Percentiles rank a stretch among this genome's conserved stretches.
phyloP scores from a whole-genome alignment of 306 rosid species.

The Hippophae gyantsensis region DNA sequence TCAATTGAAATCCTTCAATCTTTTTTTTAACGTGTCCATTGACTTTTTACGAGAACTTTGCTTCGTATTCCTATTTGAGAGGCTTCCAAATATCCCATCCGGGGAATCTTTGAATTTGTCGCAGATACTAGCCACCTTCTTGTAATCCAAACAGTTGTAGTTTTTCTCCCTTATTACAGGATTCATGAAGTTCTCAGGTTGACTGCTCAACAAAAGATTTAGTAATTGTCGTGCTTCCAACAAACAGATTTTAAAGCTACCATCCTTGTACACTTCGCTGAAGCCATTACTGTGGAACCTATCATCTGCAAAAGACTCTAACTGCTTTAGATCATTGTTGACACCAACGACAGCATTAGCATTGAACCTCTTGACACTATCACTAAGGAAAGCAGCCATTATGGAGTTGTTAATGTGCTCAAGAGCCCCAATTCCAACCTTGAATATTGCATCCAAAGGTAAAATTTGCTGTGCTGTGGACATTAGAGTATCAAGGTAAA shows the following conservation, averaged over 20 bases:
- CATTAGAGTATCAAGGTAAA: slow-evolving; percentile 74
- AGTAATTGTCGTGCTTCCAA: slow-evolving; percentile 68
- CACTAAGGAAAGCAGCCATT: slow-evolving; percentile 59
- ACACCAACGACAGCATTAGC: slow-evolving; percentile 49
- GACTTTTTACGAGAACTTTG: slow-evolving; percentile 84
- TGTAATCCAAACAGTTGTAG: slow-evolving; percentile 70
- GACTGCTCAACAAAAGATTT: slow-evolving; percentile 77
- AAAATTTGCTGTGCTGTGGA: slow-evolving; percentile 83
- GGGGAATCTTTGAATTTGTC: slow-evolving; percentile 82
- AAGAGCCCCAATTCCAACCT: slow-evolving; percentile 73
- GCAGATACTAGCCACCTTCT: slow-evolving; percentile 61
- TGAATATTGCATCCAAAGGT: slow-evolving; percentile 72
- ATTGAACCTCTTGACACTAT: slow-evolving; percentile 72
- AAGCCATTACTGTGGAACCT: slow-evolving; percentile 59
- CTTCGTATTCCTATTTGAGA: slow-evolving; percentile 59
- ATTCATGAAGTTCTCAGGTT: slow-evolving; percentile 97
- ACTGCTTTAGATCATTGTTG: slow-evolving; percentile 42
- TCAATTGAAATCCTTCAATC: slow-evolving; percentile 82
- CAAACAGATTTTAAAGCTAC: slow-evolving; percentile 49
- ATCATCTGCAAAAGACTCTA: slow-evolving; percentile 74
- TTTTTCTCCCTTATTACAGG: slow-evolving; percentile 84
- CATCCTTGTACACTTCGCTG: slow-evolving; percentile 48
- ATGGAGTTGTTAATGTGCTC: slow-evolving; percentile 66
- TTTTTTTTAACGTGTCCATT: slow-evolving; percentile 71
- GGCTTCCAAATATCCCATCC: slow-evolving; percentile 83